Evolutionary conservation across 192 early-diverging fungal genomes (phyloP), one percentile per base, ranked within the genome.

Genomic region (Oehlia diaphana): DNA sequence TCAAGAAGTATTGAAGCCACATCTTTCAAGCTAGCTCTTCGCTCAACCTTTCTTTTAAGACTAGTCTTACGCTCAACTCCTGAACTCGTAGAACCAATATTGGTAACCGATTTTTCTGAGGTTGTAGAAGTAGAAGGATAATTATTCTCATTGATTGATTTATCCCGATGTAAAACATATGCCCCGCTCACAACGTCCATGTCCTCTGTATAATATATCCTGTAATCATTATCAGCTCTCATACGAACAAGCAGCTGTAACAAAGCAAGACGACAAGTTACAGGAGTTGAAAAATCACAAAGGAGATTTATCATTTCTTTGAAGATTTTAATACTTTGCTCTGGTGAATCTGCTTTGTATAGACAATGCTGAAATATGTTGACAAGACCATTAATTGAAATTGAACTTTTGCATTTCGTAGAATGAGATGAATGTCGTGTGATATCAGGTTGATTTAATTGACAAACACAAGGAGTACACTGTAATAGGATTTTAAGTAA

Each of bases 241-340:
- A 91, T 84, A 31, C 87, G 81, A 9, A 88, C 83, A 49, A 89
- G 76, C 61, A 88, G 82, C 66, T 88, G 87, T 23, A 91, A 77
- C 31, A 86, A 82, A 39, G 86, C 76, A 71, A 91, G 76, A 70
- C 87, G 83, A 69, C 81, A 83, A 44, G 80, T 85, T 77, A 78
- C 83, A 28, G 84, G 88, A 67, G 82, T 76, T 39, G 74, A 61
- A 42, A 75, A 80, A 42, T 83, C 79, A 62, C 82, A 78, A 3
- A 87, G 86, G 35, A 89, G 79, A 19, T 81, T 77, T 7, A 87
- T 73, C 47, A 91, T 81, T 39, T 83, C 75, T 16, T 82, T 63
- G 75, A 82, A 91, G 12, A 82, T 73, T 5, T 72, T 72, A 37
- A 84, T 81, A 8, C 78, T 77, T 73, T 86, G 81, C 28, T 81